Evolutionary conservation across 306 rosid genomes (phyloP).

Genomic region (Lathyrus sativus): DNA sequence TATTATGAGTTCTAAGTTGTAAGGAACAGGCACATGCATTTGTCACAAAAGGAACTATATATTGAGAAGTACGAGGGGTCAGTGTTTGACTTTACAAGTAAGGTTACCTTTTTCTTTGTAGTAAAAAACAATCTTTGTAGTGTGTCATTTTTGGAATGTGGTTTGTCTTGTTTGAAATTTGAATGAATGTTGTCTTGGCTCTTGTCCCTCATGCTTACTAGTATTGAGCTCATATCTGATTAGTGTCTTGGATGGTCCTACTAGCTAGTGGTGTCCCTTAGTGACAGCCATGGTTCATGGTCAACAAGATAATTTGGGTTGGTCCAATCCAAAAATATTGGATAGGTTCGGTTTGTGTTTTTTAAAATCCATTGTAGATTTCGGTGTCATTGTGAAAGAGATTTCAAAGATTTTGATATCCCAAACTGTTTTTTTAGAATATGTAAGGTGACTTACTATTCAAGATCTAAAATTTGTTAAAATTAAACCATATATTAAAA

Average conservation of each 20-base stretch:
- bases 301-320: background rate
- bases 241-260: constrained; percentile 13
- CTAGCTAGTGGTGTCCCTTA: constrained; percentile 13
- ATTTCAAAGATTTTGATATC: too few relatives aligned
- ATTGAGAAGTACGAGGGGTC: constrained; percentile 21
- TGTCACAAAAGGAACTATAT: constrained; percentile 14
- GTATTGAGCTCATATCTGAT: background rate
- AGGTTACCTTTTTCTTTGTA: background rate
- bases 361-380: background rate
- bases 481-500: too few relatives aligned
- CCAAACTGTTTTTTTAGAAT: too few relatives aligned
- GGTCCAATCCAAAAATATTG: background rate
- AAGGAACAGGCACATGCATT: constrained; percentile 23
- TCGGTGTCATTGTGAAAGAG: background rate
- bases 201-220: background rate
- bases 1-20: constrained; percentile 3
- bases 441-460: too few relatives aligned
- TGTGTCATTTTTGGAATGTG: background rate
- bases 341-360: background rate
- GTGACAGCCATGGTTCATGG: constrained; percentile 1
- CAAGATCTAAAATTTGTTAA: too few relatives aligned
- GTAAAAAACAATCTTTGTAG: constrained; percentile 2
- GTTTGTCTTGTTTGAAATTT: background rate
- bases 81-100: constrained; percentile 16
- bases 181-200: background rate